These are phyloP conservation scores for Thuidium tamariscinum DNA, from an alignment of 225 moss, liverwort and hornwort species.

Conservation along the genomic window DNA sequence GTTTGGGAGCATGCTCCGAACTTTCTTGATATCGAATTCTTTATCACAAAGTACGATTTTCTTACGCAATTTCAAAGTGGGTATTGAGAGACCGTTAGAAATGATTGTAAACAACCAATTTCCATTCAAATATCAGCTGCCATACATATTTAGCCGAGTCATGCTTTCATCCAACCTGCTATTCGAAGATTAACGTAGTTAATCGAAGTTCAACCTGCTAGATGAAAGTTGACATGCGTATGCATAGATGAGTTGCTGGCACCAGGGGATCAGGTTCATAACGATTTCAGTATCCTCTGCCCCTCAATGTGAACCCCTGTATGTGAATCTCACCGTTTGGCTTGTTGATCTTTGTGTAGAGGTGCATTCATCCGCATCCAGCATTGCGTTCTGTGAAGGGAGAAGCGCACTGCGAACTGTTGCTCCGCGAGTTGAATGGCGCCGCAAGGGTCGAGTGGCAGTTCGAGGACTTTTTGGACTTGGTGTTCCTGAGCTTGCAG, in stretches of 20 bases:
- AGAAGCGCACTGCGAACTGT: constrained; percentile 2
- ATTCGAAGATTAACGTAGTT: not conserved
- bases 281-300: not conserved
- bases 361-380: constrained; percentile 22
- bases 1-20: not conserved
- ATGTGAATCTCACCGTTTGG: not conserved
- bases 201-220: not conserved
- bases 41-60: not conserved
- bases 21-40: not conserved
- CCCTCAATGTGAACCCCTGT: not conserved
- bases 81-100: not conserved
- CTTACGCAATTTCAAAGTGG: not conserved
- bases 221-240: not conserved
- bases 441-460: constrained; percentile 9
- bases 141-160: not conserved
- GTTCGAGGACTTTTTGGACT: constrained; percentile 76
- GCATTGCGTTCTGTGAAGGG: constrained; percentile 25
- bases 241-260: not conserved
- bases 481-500: constrained; percentile 89
- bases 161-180: not conserved
- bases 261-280: not conserved
- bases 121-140: not conserved
- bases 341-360: constrained; percentile 6
- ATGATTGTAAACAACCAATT: not conserved
- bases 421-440: constrained; percentile 7